phyloP scores from a whole-genome alignment of 352 stramenopile species.

The Halophytophthora batemanensis region DNA sequence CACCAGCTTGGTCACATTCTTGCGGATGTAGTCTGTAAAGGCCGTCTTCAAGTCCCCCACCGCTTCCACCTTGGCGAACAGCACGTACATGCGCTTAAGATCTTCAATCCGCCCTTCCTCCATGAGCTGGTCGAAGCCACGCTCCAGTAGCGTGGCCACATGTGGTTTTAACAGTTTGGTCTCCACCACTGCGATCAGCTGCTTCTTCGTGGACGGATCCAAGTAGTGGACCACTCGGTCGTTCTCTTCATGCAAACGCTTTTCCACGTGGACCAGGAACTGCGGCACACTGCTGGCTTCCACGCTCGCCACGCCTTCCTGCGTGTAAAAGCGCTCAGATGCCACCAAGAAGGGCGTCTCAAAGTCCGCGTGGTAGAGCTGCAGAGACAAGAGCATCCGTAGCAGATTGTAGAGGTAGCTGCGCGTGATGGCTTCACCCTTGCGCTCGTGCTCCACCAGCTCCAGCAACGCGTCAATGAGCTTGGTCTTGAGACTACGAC shows the following conservation, averaged over 20 bases:
- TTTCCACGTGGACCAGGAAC: slow-evolving; percentile 88
- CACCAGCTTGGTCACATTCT: slow-evolving; percentile 70
- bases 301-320: slow-evolving; percentile 65
- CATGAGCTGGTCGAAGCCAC: slow-evolving; percentile 88
- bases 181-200: slow-evolving; percentile 75
- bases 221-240: slow-evolving; percentile 73
- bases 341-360: slow-evolving; percentile 85
- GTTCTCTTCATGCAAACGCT: slow-evolving; percentile 78
- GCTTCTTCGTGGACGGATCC: slow-evolving; percentile 72
- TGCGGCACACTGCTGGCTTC: slow-evolving; percentile 70
- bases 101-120: slow-evolving; percentile 77
- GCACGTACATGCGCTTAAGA: slow-evolving; percentile 82
- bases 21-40: slow-evolving; percentile 73
- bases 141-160: slow-evolving; percentile 73
- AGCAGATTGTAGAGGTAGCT: slow-evolving; percentile 79
- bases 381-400: slow-evolving; percentile 80
- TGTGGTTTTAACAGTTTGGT: slow-evolving; percentile 83
- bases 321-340: slow-evolving; percentile 84
- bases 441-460: slow-evolving; percentile 87
- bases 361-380: slow-evolving; percentile 85
- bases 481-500: slow-evolving; percentile 55
- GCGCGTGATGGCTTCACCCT: slow-evolving; percentile 84
- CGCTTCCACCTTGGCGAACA: slow-evolving; percentile 75
- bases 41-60: slow-evolving; percentile 63
- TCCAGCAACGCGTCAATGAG: slow-evolving; percentile 73